Conservation (phyloP, 805 yeast genomes). For the Wickerhamomyces pijperi region DNA sequence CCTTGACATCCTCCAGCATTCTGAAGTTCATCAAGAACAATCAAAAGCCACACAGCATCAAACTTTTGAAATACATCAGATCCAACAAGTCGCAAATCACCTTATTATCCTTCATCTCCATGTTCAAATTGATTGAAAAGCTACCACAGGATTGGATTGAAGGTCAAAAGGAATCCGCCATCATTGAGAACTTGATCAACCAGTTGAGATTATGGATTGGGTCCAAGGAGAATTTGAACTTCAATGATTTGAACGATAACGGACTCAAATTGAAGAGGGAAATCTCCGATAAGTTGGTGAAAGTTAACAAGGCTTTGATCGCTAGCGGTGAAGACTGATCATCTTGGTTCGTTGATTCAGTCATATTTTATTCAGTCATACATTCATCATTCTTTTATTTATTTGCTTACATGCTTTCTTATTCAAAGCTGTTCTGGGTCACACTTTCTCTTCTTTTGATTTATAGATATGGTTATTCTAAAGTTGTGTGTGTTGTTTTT, state of each 20-base stretch:
- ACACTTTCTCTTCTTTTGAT: neutral
- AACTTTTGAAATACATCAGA: slow-evolving; percentile 12
- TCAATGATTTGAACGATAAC: slow-evolving; percentile 14
- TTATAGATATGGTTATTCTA: neutral
- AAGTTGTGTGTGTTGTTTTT: neutral
- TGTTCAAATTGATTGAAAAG: slow-evolving; percentile 17
- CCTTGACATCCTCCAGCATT: slow-evolving; percentile 14
- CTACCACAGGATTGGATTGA: slow-evolving; percentile 16
- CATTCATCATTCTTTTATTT: too few relatives aligned
- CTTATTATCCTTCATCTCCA: slow-evolving; percentile 16
- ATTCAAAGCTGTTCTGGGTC: too few relatives aligned
- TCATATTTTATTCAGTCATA: too few relatives aligned
- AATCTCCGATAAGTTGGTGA: slow-evolving; percentile 20
- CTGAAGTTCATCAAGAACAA: slow-evolving; percentile 13
- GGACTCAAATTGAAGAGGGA: slow-evolving; percentile 18
- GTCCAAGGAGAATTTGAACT: slow-evolving; percentile 12
- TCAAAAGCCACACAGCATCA: slow-evolving; percentile 8
- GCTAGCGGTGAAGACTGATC: neutral
- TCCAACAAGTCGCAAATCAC: slow-evolving; percentile 13
- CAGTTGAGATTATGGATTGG: slow-evolving; percentile 22
- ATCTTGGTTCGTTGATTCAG: too few relatives aligned
- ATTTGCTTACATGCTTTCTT: too few relatives aligned
- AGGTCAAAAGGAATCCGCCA: slow-evolving; percentile 5
- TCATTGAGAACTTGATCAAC: slow-evolving; percentile 14
- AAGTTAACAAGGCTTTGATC: slow-evolving; percentile 3